Conservation (phyloP, 2,329 filamentous ascomycete species). For the Xylariaceae sp. region DNA sequence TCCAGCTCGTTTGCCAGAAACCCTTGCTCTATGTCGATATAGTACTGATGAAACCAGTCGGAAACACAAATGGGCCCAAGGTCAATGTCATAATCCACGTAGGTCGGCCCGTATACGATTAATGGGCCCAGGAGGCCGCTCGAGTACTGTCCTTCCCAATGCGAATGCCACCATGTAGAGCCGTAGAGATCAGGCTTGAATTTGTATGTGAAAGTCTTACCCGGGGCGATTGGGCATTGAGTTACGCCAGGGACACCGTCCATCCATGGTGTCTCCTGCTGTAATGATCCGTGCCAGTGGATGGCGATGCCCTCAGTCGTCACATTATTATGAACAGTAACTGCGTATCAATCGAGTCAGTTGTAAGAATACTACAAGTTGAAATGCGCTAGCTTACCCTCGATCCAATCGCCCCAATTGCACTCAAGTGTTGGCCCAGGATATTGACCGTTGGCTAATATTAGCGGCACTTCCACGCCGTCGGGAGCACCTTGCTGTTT, state of each 20-base stretch:
- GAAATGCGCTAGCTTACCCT: constrained; percentile 25
- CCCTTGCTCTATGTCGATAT: constrained; percentile 3
- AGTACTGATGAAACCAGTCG: constrained; percentile 16
- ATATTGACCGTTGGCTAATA: constrained; percentile 51
- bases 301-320: constrained; percentile 29
- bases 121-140: constrained; percentile 46
- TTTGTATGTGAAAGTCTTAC: constrained; percentile 16
- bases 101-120: constrained; percentile 19
- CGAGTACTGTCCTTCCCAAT: constrained; percentile 38
- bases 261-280: constrained; percentile 19
- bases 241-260: constrained; percentile 23
- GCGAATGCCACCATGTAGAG: constrained; percentile 34
- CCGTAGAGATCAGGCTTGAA: constrained; percentile 24
- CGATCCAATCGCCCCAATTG: constrained; percentile 40
- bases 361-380: not conserved
- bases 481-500: constrained; percentile 41
- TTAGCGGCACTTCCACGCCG: constrained; percentile 43
- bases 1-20: constrained; percentile 16
- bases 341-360: constrained; percentile 18
- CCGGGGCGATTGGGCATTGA: constrained; percentile 22
- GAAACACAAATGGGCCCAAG: constrained; percentile 14
- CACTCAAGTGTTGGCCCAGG: constrained; percentile 52
- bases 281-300: constrained; percentile 21
- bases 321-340: constrained; percentile 59
- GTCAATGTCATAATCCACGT: constrained; percentile 20